Evolutionary conservation across 2,329 filamentous ascomycete species (phyloP).

Genomic region (Diaporthe caulivora): DNA sequence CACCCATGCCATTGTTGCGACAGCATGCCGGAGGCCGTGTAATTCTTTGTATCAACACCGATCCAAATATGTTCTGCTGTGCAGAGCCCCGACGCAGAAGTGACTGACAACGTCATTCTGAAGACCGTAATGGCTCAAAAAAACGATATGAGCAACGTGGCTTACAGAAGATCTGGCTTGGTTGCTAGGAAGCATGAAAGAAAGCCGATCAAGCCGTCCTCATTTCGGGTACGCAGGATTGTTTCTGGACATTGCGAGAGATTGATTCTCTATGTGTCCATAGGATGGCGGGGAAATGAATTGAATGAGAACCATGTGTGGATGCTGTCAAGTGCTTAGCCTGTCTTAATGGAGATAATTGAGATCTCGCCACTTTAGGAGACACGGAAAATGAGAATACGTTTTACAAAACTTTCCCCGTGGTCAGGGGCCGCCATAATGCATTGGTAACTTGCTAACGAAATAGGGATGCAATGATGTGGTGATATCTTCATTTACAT

Average conservation of each 20-base stretch:
- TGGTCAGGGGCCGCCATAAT: no score
- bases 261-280: background rate
- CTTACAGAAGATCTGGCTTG: background rate
- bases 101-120: background rate
- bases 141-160: background rate
- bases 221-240: background rate
- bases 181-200: background rate
- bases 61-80: background rate
- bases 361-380: background rate
- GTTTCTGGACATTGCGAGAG: conserved; percentile 4
- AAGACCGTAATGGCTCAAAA: background rate
- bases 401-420: background rate
- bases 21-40: conserved; percentile 18
- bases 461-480: background rate
- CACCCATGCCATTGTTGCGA: conserved; percentile 24
- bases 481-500: conserved; percentile 31
- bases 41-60: background rate
- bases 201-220: background rate
- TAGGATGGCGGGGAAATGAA: background rate
- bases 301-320: background rate
- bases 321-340: background rate
- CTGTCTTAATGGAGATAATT: background rate
- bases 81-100: background rate
- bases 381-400: background rate
- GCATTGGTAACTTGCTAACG: background rate